phyloP scores from a whole-genome alignment of 805 yeast species.

The Wickerhamiella hasegawae region DNA sequence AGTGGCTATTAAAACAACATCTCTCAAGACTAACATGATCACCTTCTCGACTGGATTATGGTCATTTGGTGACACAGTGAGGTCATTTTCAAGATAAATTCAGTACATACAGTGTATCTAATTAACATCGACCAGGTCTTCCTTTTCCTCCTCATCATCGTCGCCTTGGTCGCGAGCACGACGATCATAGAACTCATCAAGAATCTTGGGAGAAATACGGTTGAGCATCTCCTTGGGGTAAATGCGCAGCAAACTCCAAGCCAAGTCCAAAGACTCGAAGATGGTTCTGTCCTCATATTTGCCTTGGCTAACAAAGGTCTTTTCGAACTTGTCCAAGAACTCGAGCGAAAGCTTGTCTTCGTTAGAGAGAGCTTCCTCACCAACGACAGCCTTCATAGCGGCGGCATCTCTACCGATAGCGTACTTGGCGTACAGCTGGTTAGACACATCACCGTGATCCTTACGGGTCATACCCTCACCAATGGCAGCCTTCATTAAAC shows the following conservation, averaged over 20 bases:
- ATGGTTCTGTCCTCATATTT: slow-evolving; percentile 91
- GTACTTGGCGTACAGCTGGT: slow-evolving; percentile 96
- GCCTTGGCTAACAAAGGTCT: slow-evolving; percentile 89
- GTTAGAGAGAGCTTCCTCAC: slow-evolving; percentile 96
- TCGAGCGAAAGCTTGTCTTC: slow-evolving; percentile 96
- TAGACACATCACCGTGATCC: slow-evolving; percentile 98
- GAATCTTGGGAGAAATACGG: slow-evolving; percentile 95
- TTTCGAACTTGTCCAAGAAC: slow-evolving; percentile 94
- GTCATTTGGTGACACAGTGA: neutral
- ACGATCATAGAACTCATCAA: slow-evolving; percentile 80
- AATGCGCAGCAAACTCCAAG: slow-evolving; percentile 95
- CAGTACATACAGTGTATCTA: too few species aligned
- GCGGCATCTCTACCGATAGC: slow-evolving; percentile 99
- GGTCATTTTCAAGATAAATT: too few species aligned
- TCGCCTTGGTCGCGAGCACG: slow-evolving; percentile 28
- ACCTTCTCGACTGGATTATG: neutral
- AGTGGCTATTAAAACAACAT: neutral
- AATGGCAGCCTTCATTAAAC: slow-evolving; percentile 98
- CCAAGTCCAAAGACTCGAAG: slow-evolving; percentile 91
- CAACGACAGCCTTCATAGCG: slow-evolving; percentile 99
- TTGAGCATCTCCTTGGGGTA: slow-evolving; percentile 98
- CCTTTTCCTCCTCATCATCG: slow-evolving; percentile 25
- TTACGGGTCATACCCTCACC: slow-evolving; percentile 99
- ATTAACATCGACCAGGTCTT: too few species aligned
- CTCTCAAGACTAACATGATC: neutral